Base-by-base conservation (phyloP, 805 yeast species). In the Saccharomycopsis synnaedendra region DNA sequence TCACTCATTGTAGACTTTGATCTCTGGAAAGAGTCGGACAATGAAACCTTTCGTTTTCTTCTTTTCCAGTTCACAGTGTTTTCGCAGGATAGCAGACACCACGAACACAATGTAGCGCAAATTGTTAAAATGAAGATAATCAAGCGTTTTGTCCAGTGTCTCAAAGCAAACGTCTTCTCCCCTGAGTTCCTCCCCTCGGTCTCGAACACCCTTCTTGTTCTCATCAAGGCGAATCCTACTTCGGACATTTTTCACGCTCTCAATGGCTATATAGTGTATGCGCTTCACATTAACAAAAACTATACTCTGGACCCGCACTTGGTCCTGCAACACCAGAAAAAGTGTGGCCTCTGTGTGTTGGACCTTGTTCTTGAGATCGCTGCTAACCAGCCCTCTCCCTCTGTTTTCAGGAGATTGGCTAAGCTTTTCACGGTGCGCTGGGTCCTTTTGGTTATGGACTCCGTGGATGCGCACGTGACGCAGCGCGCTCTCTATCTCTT, bases 371-470 rank as follows among this genome's bases (percentile, higher is more conserved):
- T 66, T 52, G 51, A 70, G 49, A 60, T 73, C 59, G 49, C 72
- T 37, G 55, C 71, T 52, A 75, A 73, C 37, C 57, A 72, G 31
- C 59, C 60, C 7, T 52, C 56, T 11, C 54, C 48, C 37, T 48
- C 48, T 43, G 49, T 63, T 59, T 41, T 63, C 66, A 59, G 74
- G 62, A 58, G 72, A 62, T 55, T 70, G 62, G 55, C 72, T 69
- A 71, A 78, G 42, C 67, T 81, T 0, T 67, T 85, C 2, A 74
- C 85, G 1, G 69, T 80, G 4, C 82, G 81, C 57, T 80, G 89
- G 83, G 64, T 84, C 6, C 63, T 84, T 7, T 58, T 83, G 9
- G 58, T 83, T 8, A 63, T 74, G 45, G 68, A 68, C 50, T 55
- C 57, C 5, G 57, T 69, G 45, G 52, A 67, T 32, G 58, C 64